Percentiles rank a stretch among this genome's conserved stretches.
Evolutionary conservation across 2,329 filamentous ascomycete genomes (phyloP).

Genomic region (Leptodontidium sp.): DNA sequence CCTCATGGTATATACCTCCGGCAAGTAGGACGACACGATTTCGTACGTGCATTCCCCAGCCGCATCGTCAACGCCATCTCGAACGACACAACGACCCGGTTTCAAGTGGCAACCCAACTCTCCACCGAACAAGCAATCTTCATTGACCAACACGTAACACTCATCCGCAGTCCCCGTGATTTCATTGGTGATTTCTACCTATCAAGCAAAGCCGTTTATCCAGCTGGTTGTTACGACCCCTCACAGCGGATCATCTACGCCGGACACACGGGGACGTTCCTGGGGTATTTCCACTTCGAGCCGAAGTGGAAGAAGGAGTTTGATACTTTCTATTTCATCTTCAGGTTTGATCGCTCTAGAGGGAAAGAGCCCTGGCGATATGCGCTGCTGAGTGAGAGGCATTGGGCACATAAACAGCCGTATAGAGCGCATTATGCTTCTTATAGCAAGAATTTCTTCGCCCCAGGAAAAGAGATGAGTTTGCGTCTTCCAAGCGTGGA

Average conservation of each 20-base stretch:
- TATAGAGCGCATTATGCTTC: not conserved
- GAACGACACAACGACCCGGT: not conserved
- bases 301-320: not conserved
- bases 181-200: not conserved
- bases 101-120: not conserved
- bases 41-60: not conserved
- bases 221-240: not conserved
- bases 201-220: not conserved
- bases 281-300: slow-evolving; percentile 2
- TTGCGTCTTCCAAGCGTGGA: not conserved
- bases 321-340: not conserved
- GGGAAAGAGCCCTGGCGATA: not conserved
- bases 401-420: not conserved
- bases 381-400: not conserved
- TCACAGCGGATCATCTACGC: not conserved
- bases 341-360: not conserved
- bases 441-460: not conserved
- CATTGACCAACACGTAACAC: not conserved
- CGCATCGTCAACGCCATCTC: not conserved
- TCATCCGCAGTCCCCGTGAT: not conserved
- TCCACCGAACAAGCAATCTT: not conserved
- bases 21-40: not conserved
- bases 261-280: not conserved
- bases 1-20: not conserved
- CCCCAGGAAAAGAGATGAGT: not conserved